A percentile compares a stretch with the other conserved stretches of the same genome.
phyloP scores from a whole-genome alignment of 768 basidiomycete genomes.

The Lactarius akahatsu region DNA sequence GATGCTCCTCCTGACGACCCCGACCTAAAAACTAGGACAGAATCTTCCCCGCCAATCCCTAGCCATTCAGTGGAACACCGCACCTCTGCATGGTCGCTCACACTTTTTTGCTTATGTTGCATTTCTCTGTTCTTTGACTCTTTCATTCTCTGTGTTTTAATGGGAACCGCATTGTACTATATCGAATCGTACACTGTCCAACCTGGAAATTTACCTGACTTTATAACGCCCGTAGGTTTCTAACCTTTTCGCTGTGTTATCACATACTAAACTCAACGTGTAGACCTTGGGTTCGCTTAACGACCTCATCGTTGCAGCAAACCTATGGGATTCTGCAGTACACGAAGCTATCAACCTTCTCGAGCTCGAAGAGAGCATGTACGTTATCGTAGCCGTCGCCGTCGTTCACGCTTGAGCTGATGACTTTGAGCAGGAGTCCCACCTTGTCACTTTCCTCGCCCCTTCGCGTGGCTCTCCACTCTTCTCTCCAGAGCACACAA shows the following conservation, averaged over 20 bases:
- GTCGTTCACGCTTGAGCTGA: slow-evolving; percentile 17
- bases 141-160: slow-evolving; percentile 19
- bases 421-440: slow-evolving; percentile 42
- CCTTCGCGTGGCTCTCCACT: slow-evolving; percentile 71
- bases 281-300: slow-evolving; percentile 67
- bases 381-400: slow-evolving; percentile 21
- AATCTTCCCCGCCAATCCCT: neutral
- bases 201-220: slow-evolving; percentile 8
- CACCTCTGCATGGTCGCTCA: neutral
- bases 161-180: slow-evolving; percentile 24
- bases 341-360: slow-evolving; percentile 64
- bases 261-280: neutral
- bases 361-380: slow-evolving; percentile 73
- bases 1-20: slow-evolving; percentile 9
- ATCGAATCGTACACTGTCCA: slow-evolving; percentile 5
- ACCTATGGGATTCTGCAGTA: slow-evolving; percentile 71
- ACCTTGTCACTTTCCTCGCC: slow-evolving; percentile 50
- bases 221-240: slow-evolving; percentile 19
- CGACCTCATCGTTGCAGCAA: slow-evolving; percentile 64
- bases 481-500: slow-evolving; percentile 72
- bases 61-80: neutral
- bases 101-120: slow-evolving; percentile 20
- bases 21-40: slow-evolving; percentile 1
- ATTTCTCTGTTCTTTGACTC: slow-evolving; percentile 22
- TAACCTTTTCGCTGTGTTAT: neutral